Evolutionary conservation across 2,329 filamentous ascomycete species (phyloP).

Genomic region (Neopestalotiopsis sp.): DNA sequence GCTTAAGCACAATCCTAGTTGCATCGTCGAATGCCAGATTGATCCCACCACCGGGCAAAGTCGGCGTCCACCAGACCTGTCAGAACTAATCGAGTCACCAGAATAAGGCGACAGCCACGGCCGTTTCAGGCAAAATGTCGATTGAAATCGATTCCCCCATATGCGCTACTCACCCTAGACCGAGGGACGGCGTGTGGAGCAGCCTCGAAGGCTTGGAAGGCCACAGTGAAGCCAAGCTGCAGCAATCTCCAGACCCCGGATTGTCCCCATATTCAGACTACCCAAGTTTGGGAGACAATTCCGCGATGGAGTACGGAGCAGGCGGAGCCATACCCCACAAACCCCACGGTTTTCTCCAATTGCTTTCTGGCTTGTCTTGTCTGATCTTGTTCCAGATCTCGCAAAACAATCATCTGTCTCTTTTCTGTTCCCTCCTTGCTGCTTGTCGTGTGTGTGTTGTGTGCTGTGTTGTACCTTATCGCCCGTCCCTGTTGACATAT

Average conservation of each 20-base stretch:
- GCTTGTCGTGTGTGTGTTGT: constrained; percentile 1
- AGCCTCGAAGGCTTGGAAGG: not conserved
- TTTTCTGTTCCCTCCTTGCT: constrained; percentile 18
- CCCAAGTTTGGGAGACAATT: constrained; percentile 8
- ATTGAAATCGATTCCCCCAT: not conserved
- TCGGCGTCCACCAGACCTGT: not conserved
- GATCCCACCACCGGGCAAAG: constrained; percentile 1
- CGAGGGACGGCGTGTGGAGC: constrained; percentile 8
- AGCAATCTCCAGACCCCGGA: constrained; percentile 13
- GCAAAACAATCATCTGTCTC: constrained; percentile 17
- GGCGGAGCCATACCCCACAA: constrained; percentile 25
- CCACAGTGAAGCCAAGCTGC: not conserved
- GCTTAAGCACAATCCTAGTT: not conserved
- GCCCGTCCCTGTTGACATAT: not conserved
- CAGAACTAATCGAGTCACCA: not conserved
- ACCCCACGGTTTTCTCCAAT: constrained; percentile 30
- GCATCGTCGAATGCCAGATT: not conserved
- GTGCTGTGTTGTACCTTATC: constrained; percentile 7
- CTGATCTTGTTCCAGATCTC: not conserved
- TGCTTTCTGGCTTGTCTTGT: not conserved
- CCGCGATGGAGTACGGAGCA: constrained; percentile 17
- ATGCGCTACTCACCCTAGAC: not conserved
- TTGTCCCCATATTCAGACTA: constrained; percentile 5
- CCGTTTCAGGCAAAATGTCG: not conserved
- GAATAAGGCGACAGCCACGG: not conserved